Conservation (phyloP, 1,284 basidiomycete genomes). For the Marasmius fiardii region DNA sequence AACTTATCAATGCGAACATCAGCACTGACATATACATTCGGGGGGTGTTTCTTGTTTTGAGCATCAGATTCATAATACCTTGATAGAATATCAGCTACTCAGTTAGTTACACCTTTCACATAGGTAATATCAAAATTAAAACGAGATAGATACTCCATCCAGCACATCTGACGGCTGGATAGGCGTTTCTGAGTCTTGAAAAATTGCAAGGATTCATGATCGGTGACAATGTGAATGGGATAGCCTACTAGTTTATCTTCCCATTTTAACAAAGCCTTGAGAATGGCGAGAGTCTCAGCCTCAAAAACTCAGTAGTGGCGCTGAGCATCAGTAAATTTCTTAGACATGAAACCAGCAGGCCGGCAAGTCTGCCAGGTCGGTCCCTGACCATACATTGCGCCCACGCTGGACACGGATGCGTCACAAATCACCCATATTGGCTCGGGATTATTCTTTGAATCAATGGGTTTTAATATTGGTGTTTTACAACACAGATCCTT, state of each 20-base stretch:
- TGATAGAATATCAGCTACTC: slow-evolving; percentile 29
- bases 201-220: slow-evolving; percentile 34
- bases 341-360: slow-evolving; percentile 36
- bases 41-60: slow-evolving; percentile 12
- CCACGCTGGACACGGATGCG: slow-evolving; percentile 31
- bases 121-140: slow-evolving; percentile 31
- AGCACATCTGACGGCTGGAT: slow-evolving; percentile 23
- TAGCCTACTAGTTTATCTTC: slow-evolving; percentile 31
- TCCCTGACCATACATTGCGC: slow-evolving; percentile 36
- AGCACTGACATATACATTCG: slow-evolving; percentile 24
- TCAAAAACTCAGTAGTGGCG: slow-evolving; percentile 33
- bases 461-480: slow-evolving; percentile 11
- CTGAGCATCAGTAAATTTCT: slow-evolving; percentile 36
- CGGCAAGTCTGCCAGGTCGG: slow-evolving; percentile 28
- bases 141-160: slow-evolving; percentile 30
- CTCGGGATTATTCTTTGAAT: background rate
- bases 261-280: slow-evolving; percentile 34
- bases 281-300: slow-evolving; percentile 32
- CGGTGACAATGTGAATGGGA: slow-evolving; percentile 28
- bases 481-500: slow-evolving; percentile 7
- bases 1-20: slow-evolving; percentile 18
- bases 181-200: slow-evolving; percentile 22
- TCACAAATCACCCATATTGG: slow-evolving; percentile 30
- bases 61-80: slow-evolving; percentile 28
- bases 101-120: slow-evolving; percentile 28